These are phyloP conservation scores for Lachancea sp. DNA, from an alignment of 805 yeast species.

Conservation along the genomic window DNA sequence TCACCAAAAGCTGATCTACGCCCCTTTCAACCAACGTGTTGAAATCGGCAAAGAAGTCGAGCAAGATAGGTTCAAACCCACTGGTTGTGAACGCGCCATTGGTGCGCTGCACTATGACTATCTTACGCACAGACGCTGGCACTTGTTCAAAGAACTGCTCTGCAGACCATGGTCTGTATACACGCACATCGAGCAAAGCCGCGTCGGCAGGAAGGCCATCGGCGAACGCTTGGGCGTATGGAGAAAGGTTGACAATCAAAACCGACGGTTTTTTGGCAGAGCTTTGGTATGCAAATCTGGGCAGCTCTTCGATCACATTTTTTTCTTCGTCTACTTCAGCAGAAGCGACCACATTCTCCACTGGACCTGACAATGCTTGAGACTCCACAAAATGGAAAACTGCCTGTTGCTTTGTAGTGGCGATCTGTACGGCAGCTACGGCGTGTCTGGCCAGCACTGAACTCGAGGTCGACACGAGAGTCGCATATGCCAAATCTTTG, in stretches of 20 bases:
- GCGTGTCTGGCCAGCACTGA: slow-evolving; percentile 50
- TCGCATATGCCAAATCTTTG: slow-evolving; percentile 59
- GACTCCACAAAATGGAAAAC: slow-evolving; percentile 63
- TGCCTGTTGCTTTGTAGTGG: slow-evolving; percentile 44
- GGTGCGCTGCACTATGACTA: slow-evolving; percentile 64
- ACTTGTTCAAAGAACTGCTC: slow-evolving; percentile 42
- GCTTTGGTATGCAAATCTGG: slow-evolving; percentile 16
- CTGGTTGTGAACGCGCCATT: slow-evolving; percentile 26
- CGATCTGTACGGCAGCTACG: slow-evolving; percentile 51
- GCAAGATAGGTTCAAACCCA: slow-evolving; percentile 61
- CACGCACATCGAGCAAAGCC: slow-evolving; percentile 48
- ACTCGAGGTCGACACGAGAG: slow-evolving; percentile 59
- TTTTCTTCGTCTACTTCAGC: slow-evolving; percentile 16
- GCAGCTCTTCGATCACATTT: slow-evolving; percentile 30
- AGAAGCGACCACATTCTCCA: slow-evolving; percentile 9
- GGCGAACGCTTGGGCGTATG: slow-evolving; percentile 41
- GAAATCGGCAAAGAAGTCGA: slow-evolving; percentile 66
- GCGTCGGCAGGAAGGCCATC: slow-evolving; percentile 30
- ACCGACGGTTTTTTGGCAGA: slow-evolving; percentile 35
- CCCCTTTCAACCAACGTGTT: slow-evolving; percentile 40
- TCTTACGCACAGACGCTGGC: slow-evolving; percentile 48
- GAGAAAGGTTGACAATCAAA: slow-evolving; percentile 60
- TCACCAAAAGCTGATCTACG: slow-evolving; percentile 48
- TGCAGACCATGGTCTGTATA: slow-evolving; percentile 68
- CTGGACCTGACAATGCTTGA: slow-evolving; percentile 4